Evolutionary conservation across 768 basidiomycete species (phyloP), one percentile per base, ranked within the genome.

Genomic region (Calocybe indica): DNA sequence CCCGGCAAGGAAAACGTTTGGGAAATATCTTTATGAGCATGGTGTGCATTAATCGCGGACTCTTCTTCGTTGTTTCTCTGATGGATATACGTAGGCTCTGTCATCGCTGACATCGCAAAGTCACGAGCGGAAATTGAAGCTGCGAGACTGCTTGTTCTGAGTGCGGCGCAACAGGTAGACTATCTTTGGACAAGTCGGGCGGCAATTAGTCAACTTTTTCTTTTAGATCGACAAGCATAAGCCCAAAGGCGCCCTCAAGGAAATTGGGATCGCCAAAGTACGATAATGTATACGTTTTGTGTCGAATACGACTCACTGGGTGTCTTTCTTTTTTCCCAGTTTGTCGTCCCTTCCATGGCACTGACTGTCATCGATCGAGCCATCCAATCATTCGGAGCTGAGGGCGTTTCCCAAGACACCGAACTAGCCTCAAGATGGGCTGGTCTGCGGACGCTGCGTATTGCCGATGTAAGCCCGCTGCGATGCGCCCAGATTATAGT

Each of bases 201-300:
- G 1, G 9, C 6, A 37, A 8, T 52, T 5, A 29, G 7, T 14
- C 39, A 55, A 31, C 49, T 33, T 14, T 12, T 11, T 55, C 11
- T 11, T 45, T 7, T 50, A 93, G 86, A 92, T 98, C 53, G 96
- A 99, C 69, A 86, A 83, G 52, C 73, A 81, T 57, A 81, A 86
- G 53, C 90, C 96, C 1, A 99, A 97, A 64, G 93, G 91, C 30
- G 96, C 96, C 0, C 59, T 97, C 62, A 95, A 96, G 66, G 96
- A 98, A 65, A 98, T 99, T 57, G 94, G 92, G 15, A 90, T 97
- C 50, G 92, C 96, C 38, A 99, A 99, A 77, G 95, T 88, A 52
- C 37, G 68, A 50, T 15, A 31, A 11, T 44, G 37, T 13, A 10
- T 45, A 13, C 43, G 15, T 22, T 22, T 4, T 39, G 5, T 32